phyloP scores from a whole-genome alignment of 179 eudicot genomes.

The Beta macrorhiza region DNA sequence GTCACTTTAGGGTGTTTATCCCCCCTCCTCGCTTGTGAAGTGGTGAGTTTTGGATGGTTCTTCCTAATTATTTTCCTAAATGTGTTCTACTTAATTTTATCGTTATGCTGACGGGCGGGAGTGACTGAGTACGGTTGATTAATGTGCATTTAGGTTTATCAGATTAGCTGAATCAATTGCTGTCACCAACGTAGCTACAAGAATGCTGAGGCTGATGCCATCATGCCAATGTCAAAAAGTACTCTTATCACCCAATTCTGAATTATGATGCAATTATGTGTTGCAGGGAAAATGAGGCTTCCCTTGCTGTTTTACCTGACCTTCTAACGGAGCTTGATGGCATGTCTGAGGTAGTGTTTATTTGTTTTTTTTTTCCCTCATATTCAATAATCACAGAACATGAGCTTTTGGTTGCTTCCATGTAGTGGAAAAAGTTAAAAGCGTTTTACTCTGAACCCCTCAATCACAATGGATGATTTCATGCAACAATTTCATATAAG shows the following conservation, averaged over 20 bases:
- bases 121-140: not conserved
- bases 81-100: not conserved
- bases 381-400: not conserved
- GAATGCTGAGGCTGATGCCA: not conserved
- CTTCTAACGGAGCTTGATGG: constrained; percentile 84
- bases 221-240: not conserved
- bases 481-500: not conserved
- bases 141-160: not conserved
- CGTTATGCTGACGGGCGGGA: not conserved
- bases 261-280: not conserved
- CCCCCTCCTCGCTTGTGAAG: not conserved
- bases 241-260: not conserved
- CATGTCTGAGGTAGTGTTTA: constrained; percentile 68
- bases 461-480: constrained; percentile 2
- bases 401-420: not conserved
- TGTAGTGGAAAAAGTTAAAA: not conserved
- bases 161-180: not conserved
- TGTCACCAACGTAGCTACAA: not conserved
- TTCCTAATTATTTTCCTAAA: not conserved
- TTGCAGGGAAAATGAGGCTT: constrained; percentile 94
- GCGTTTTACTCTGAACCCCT: not conserved
- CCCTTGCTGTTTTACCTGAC: constrained; percentile 94
- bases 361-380: not conserved
- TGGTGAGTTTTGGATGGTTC: not conserved
- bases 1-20: not conserved